Evolutionary conservation across 2,329 filamentous ascomycete species (phyloP).

Genomic region (Cladophialophora yegresii): DNA sequence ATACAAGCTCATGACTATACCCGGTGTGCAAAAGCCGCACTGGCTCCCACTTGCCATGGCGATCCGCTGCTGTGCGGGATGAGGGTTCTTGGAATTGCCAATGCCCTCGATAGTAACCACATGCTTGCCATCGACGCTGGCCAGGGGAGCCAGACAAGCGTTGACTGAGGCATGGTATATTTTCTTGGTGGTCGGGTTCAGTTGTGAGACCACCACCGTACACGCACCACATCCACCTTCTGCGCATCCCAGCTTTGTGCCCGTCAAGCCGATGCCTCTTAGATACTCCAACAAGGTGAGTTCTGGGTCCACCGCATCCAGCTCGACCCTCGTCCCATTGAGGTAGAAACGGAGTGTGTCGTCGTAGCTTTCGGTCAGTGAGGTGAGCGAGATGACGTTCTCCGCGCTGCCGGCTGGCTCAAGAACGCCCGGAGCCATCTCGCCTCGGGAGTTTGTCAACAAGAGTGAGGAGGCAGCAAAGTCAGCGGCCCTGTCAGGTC

Average conservation of each 20-base stretch:
- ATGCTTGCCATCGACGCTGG: constrained; percentile 95
- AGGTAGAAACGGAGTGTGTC: constrained; percentile 90
- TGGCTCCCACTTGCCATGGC: constrained; percentile 91
- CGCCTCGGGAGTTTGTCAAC: neutral
- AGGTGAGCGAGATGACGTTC: constrained; percentile 53
- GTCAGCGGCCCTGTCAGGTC: constrained; percentile 14
- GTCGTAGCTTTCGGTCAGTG: constrained; percentile 75
- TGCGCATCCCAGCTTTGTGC: constrained; percentile 93
- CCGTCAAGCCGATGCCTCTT: constrained; percentile 86
- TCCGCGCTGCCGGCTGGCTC: constrained; percentile 49
- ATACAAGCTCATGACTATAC: constrained; percentile 97
- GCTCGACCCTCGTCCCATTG: constrained; percentile 83
- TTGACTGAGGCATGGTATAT: constrained; percentile 98
- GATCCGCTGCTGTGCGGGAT: constrained; percentile 87
- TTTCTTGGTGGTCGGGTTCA: constrained; percentile 85
- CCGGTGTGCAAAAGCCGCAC: constrained; percentile 93
- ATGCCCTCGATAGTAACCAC: constrained; percentile 98
- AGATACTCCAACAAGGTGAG: constrained; percentile 91
- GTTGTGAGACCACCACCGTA: constrained; percentile 88
- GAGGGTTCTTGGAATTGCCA: constrained; percentile 80
- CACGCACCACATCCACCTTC: constrained; percentile 97
- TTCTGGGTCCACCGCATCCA: constrained; percentile 88
- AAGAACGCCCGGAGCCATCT: constrained; percentile 62
- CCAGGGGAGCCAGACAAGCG: constrained; percentile 87
- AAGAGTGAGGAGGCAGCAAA: neutral